A percentile compares a stretch with the other conserved stretches of the same genome.
phyloP scores from a whole-genome alignment of 306 rosid genomes.

The Begonia peltatifolia region DNA sequence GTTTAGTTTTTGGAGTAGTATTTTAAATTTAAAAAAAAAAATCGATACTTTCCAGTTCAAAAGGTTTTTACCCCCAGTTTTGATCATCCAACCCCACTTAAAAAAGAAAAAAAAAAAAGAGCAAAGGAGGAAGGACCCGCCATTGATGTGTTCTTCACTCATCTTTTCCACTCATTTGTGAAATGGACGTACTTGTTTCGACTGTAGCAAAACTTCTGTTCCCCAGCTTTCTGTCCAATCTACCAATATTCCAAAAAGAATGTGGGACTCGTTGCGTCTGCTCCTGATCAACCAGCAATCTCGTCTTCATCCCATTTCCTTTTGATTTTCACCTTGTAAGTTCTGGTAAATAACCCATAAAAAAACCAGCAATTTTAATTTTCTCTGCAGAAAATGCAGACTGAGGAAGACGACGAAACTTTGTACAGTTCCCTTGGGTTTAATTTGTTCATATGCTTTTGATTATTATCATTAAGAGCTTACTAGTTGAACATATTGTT shows the following conservation, averaged over 20 bases:
- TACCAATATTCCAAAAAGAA: constrained; percentile 66
- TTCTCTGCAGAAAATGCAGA: too few species aligned
- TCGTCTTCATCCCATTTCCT: neutral
- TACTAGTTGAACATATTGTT: neutral
- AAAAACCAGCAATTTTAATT: neutral
- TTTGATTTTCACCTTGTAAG: constrained; percentile 8
- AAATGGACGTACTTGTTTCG: constrained; percentile 36
- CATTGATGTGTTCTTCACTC: too few species aligned
- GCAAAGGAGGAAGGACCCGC: too few species aligned
- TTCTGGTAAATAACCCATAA: constrained; percentile 38
- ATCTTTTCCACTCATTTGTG: too few species aligned
- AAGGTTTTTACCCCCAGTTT: too few species aligned
- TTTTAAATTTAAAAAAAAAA: too few species aligned
- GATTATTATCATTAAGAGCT: neutral
- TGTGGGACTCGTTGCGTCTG: constrained; percentile 53
- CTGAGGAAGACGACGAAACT: neutral
- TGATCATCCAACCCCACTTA: too few species aligned
- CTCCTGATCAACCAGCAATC: constrained; percentile 54
- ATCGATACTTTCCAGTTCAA: too few species aligned
- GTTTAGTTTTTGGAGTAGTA: too few species aligned
- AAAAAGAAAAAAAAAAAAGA: too few species aligned
- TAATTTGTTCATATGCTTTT: neutral
- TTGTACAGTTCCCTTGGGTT: neutral
- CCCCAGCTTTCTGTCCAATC: constrained; percentile 99
- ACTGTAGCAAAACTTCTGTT: constrained; percentile 87